phyloP scores from a whole-genome alignment of 305 asterid genomes.

The Fraxinus platypoda region DNA sequence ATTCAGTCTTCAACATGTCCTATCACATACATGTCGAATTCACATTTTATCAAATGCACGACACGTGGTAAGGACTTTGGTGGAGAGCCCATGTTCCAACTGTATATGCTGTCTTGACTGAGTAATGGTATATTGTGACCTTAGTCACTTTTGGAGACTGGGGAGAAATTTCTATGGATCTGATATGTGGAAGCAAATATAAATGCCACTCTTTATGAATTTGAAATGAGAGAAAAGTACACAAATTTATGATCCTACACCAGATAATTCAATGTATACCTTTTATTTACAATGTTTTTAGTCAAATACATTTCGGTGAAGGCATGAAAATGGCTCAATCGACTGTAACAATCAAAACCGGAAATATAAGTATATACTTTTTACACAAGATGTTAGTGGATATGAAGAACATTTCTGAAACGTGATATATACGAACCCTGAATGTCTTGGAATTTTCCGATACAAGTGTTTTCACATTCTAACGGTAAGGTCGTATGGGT shows the following conservation, averaged over 20 bases:
- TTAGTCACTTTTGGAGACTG: neutral
- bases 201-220: neutral
- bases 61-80: neutral
- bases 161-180: neutral
- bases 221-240: slow-evolving; percentile 12
- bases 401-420: neutral
- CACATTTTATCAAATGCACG: neutral
- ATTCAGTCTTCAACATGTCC: neutral
- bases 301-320: neutral
- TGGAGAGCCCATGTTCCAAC: neutral
- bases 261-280: slow-evolving; percentile 9
- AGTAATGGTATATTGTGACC: neutral
- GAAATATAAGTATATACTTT: neutral
- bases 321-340: neutral
- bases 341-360: neutral
- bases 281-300: slow-evolving; percentile 7
- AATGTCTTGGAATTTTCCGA: neutral
- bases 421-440: neutral
- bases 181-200: neutral
- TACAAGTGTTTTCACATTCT: neutral
- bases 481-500: neutral
- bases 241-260: slow-evolving; percentile 23
- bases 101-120: slow-evolving; percentile 4
- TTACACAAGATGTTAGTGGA: neutral
- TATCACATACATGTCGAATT: neutral